Conservation (phyloP, 345 rosid genomes). For the Eutrema yunnanense region DNA sequence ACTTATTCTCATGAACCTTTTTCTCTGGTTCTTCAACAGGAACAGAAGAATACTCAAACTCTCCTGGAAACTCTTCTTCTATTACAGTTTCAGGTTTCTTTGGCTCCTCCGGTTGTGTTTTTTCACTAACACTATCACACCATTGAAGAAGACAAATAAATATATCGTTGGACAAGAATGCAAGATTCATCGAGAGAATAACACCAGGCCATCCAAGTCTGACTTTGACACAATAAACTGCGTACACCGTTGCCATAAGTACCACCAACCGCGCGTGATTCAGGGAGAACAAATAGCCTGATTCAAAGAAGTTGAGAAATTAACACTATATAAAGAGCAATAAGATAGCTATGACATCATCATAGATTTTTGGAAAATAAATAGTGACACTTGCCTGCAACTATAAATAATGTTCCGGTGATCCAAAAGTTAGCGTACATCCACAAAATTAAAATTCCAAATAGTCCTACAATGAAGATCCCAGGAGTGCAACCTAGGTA, state of each 20-base stretch:
- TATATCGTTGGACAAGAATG: slow-evolving; percentile 79
- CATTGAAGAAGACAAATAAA: slow-evolving; percentile 62
- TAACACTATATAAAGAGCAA: background rate
- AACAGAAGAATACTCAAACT: slow-evolving; percentile 46
- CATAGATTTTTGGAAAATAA: background rate
- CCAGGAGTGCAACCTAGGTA: slow-evolving; percentile 96
- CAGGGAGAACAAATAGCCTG: slow-evolving; percentile 91
- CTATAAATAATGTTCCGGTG: slow-evolving; percentile 80
- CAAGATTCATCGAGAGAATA: slow-evolving; percentile 74
- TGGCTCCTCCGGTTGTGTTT: slow-evolving; percentile 50
- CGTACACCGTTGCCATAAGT: slow-evolving; percentile 60
- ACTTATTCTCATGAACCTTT: slow-evolving; percentile 59
- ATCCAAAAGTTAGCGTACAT: slow-evolving; percentile 99
- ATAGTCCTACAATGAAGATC: slow-evolving; percentile 81
- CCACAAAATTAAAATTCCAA: slow-evolving; percentile 85
- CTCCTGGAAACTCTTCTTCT: slow-evolving; percentile 63
- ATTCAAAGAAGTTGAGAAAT: slow-evolving; percentile 20
- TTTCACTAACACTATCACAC: slow-evolving; percentile 72
- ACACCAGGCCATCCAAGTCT: slow-evolving; percentile 96
- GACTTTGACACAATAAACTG: slow-evolving; percentile 78
- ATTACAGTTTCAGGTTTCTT: slow-evolving; percentile 46
- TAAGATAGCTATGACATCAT: too few relatives aligned
- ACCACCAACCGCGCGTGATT: slow-evolving; percentile 90
- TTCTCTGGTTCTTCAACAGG: slow-evolving; percentile 40
- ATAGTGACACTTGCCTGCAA: slow-evolving; percentile 68